These are phyloP conservation scores for Hymenoscyphus scutula DNA, from an alignment of 2,329 filamentous ascomycete genomes.

Conservation along the genomic window DNA sequence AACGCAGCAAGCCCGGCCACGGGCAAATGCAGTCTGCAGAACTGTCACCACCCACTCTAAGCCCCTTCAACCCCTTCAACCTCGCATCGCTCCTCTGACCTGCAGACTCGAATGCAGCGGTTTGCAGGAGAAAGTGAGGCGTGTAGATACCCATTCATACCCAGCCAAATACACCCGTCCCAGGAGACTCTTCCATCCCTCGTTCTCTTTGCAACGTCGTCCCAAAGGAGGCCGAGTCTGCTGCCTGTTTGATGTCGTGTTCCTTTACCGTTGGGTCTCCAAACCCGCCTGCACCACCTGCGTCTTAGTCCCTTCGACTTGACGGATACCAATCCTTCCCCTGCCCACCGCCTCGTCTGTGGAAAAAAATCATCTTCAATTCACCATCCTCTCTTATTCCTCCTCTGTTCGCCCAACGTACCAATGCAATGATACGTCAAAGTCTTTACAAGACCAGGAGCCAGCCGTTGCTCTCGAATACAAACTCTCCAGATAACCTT, in stretches of 20 bases:
- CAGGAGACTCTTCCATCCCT: neutral
- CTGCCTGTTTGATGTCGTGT: conserved; percentile 5
- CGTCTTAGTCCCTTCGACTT: conserved; percentile 9
- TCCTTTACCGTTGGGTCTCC: neutral
- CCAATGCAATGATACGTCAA: conserved; percentile 33
- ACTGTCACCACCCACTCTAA: neutral
- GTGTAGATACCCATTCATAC: conserved; percentile 4
- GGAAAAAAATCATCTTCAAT: neutral
- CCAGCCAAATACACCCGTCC: conserved; percentile 2
- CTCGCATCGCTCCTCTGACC: neutral
- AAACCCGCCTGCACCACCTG: neutral
- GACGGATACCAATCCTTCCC: conserved; percentile 17
- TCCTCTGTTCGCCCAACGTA: neutral
- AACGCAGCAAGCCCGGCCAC: neutral
- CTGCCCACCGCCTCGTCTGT: conserved; percentile 26
- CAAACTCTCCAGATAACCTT: conserved; percentile 1
- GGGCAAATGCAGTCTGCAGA: neutral
- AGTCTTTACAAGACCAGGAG: conserved; percentile 27
- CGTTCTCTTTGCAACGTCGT: neutral
- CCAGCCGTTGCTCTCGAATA: conserved; percentile 27
- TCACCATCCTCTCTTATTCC: neutral
- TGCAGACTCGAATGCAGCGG: neutral
- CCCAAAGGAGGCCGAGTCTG: conserved; percentile 1
- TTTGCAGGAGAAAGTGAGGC: conserved; percentile 3
- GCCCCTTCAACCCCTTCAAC: neutral